phyloP scores from a whole-genome alignment of 139 green algal species.

The Choricystis sp. region DNA sequence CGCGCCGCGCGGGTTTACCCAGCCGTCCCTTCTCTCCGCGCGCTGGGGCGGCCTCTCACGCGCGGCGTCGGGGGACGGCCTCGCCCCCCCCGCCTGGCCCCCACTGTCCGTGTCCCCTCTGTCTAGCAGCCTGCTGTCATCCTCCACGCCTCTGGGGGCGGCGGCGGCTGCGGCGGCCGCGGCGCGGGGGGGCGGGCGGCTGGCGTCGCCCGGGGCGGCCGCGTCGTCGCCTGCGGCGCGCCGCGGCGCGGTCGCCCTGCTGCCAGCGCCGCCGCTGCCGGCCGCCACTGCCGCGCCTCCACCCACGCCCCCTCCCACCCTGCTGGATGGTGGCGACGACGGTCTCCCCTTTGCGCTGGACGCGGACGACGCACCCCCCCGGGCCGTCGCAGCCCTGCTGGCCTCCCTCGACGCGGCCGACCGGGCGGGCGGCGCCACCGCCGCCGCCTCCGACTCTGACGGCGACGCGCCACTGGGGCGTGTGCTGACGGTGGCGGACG shows the following conservation, averaged over 20 bases:
- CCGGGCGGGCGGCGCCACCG: too few species aligned
- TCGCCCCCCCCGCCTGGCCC: too few species aligned
- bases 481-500: not conserved
- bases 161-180: too few species aligned
- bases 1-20: too few species aligned
- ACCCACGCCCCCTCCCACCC: not conserved
- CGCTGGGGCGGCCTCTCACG: too few species aligned
- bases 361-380: not conserved
- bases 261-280: not conserved
- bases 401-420: not conserved
- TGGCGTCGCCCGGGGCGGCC: too few species aligned
- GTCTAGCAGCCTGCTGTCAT: too few species aligned
- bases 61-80: too few species aligned
- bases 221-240: not conserved
- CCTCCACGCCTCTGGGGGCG: too few species aligned
- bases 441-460: not conserved
- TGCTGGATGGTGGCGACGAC: not conserved
- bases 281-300: not conserved
- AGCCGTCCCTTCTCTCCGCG: too few species aligned
- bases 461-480: not conserved
- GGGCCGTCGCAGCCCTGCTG: not conserved
- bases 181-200: too few species aligned
- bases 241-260: not conserved
- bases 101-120: too few species aligned
- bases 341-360: not conserved